Evolutionary conservation across 805 yeast species (phyloP), one percentile per base, ranked within the genome.

Genomic region (Lipomyces anomalus): DNA sequence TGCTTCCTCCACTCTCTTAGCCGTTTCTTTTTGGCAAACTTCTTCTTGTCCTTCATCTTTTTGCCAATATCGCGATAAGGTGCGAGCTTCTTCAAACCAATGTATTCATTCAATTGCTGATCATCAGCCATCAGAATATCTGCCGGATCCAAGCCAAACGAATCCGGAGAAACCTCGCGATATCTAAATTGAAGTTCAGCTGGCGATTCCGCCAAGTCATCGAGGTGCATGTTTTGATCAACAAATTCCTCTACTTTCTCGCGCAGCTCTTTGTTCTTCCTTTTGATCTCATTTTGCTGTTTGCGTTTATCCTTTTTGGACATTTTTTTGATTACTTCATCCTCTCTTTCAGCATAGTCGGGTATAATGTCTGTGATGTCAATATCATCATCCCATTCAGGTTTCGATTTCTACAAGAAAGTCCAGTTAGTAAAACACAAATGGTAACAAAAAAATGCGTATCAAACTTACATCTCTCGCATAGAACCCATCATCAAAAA

Each of bases 81-180:
- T 0, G 97, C 97, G 55, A 92, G 79, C 65, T 89, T 89, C 70
- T 90, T 90, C 58, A 92, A 69, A 20, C 96, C 92, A 47, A 88
- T 81, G 59, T 73, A 88, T 46, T 80, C 82, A 65, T 92, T 92
- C 64, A 92, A 72, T 40, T 82, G 84, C 50, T 75, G 73, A 63
- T 92, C 98, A 60, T 85, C 90, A 11, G 98, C 98, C 47, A 86
- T 68, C 43, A 92, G 70, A 39, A 92, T 92, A 58, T 92, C 98
- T 52, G 92, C 74, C 0, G 92, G 75, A 0, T 84, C 73, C 40
- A 92, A 72, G 9, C 97, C 97, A 67, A 77, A 92, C 6, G 88
- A 69, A 59, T 92, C 97, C 6, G 98, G 97, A 1, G 95, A 88
- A 3, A 92, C 97, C 57, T 88, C 95, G 58, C 97, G 77, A 62